Evolutionary conservation across 345 rosid species (phyloP), one percentile per base, ranked within the genome.

Genomic region (Eucalyptus victrix): DNA sequence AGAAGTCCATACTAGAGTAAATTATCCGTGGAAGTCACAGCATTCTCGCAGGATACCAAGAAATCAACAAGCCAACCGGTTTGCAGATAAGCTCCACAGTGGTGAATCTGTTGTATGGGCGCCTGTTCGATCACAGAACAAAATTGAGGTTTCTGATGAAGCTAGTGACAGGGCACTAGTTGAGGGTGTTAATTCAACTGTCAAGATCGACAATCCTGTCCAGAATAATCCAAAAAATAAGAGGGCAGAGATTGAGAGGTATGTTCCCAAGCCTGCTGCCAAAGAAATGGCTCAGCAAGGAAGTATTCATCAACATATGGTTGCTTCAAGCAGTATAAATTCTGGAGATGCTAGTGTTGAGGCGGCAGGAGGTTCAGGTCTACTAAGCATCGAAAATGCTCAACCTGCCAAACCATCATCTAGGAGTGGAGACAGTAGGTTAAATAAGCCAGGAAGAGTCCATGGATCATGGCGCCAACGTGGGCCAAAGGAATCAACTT

Each of bases 161-260:
- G 93, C 88, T 87, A 90, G 86, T 90, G 94, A 92, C 93, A 93
- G 91, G 89, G 28, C 87, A 44, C 87, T 58, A 50, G 92, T 76
- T 91, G 98, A 95, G 90, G 88, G 50, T 87, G 91, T 90, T 72
- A 86, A 87, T 89, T 89, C 93, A 42, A 90, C 94, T 24, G 62
- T 90, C 40, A 95, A 93, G 92, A 96, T 90, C 81, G 95, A 92
- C 88, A 92, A 93, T 90, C 95, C 92, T 86, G 93, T 93, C 87
- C 97, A 90, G 91, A 95, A 89, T 91, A 96, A 89, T 93, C 88
- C 94, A 67, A 96, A 93, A 92, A 93, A 91, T 91, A 98, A 95
- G 94, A 95, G 98, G 89, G 97, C 96, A 45, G 99, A 98, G 93
- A 93, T 97, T 87, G 99, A 97, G 94, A 96, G 98, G 89, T 96